Base-by-base conservation (phyloP, 2,329 filamentous ascomycete species). In the Calonectria crousiana region DNA sequence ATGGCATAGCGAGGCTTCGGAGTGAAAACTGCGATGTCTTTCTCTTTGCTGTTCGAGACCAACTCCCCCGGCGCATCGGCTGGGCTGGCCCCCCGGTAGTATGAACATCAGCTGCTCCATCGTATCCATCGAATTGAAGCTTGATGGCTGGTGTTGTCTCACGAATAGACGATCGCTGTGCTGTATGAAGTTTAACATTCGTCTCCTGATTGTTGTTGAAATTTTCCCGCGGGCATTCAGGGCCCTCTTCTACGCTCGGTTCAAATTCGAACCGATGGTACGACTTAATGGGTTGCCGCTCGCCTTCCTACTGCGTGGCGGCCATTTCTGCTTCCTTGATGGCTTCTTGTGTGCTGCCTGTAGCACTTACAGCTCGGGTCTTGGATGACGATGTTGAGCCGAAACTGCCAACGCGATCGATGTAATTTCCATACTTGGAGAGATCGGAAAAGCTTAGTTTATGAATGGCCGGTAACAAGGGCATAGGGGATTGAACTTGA, bases 1-100 rank as follows among this genome's bases (percentile, higher is more conserved):
- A 71, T 20, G 81, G 75, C 28, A 72, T 78, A 8, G 78, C 75
- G 11, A 83, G 51, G 71, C 79, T 83, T 26, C 77, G 77, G 28
- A 84, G 72, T 13, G 82, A 84, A 69, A 83, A 82, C 4, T 78
- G 69, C 0, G 84, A 84, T 2, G 83, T 78, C 28, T 81, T 82
- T 38, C 84, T 83, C 67, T 85, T 84, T 9, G 73, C 73, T n/a
- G 52, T 73, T n/a, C 73, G 77, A 8, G 69, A 71, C 34, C 67
- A 67, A n/a, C 69, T 49, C 18, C 69, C 66, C 11, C 64, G 72
- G 23, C 62, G 73, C 16, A 67, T 67, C 10, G 64, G 72, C 10
- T 67, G 72, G 11, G 67, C 67, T 3, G 78, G 78, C 64, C 78
- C 82, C 26, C 69, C 73, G 26, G 65, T 53, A 13, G 72, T 69